Evolutionary conservation across 192 early-diverging fungal genomes (phyloP), one percentile per base, ranked within the genome.

Genomic region (Gamsiella multidivaricata): DNA sequence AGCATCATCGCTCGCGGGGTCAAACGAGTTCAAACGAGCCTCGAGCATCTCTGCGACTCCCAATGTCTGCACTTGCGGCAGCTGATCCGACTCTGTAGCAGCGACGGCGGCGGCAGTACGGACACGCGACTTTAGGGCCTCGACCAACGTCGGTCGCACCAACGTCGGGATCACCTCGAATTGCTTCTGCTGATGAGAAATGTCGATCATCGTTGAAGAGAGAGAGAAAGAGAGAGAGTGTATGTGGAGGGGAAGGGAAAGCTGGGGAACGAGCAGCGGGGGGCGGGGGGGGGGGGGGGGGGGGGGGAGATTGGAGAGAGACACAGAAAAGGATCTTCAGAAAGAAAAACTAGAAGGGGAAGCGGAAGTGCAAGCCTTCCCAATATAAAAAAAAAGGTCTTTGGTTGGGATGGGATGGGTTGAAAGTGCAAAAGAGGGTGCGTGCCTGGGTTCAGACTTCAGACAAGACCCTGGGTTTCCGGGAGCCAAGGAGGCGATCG

Each of bases 401-500:
- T n/a, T n/a, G n/a, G n/a, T n/a, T n/a, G n/a, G n/a, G n/a, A n/a
- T n/a, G n/a, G n/a, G n/a, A n/a, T n/a, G 32, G 11, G 31, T 37
- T 12, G 37, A 20, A 23, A 28, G 34, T 64, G 10, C 20, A 34
- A 46, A 43, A 39, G 43, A 47, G 43, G 34, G 57, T 32, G 58
- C 22, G 39, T 61, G 42, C n/a, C n/a, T n/a, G n/a, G n/a, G n/a
- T n/a, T n/a, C n/a, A n/a, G n/a, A 45, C 46, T 59, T 76, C 73
- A 76, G 65, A 68, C 73, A 22, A 76, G 59, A 41, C 59, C 73
- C 52, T 68, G 65, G 51, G 58, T 67, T 56, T 62, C 73, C 52
- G 73, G 65, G 43, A 68, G 73, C 73, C 73, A 76, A 57, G 59
- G 73, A 76, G 73, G 73, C 73, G 73, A 51, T 68, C 73, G 73